Evolutionary conservation across 441 rosid species (phyloP), one percentile per base, ranked within the genome.

Genomic region (Gossypium davidsonii): DNA sequence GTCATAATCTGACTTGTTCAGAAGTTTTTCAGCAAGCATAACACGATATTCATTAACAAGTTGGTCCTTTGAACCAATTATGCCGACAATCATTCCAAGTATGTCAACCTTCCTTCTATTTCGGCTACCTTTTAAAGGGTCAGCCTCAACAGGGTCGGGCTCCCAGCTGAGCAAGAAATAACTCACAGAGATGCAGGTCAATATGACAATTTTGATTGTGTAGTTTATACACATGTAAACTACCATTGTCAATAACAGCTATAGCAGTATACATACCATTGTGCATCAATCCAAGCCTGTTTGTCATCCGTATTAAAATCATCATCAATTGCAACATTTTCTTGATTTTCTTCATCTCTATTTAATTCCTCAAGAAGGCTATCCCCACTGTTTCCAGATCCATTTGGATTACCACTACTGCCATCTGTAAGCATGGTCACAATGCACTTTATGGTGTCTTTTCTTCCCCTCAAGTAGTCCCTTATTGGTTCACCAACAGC

Each of bases 391-490:
- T 84, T 89, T 67, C 93, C 93, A 31, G 96, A 86, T 76, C 93
- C 97, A 84, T 82, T 91, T 56, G 89, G 82, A 79, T 88, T 90
- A 53, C 96, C 91, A 73, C 91, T 91, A 55, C 85, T 88, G 58
- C 99, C 99, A 83, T 89, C 98, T 3, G 97, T 93, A 64, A 95
- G 98, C 99, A 95, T 91, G 78, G 99, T 93, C 60, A 95, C 98
- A 71, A 95, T 87, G 84, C 97, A 95, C 83, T 95, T 95, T 77
- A 89, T 88, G 57, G 99, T 90, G 76, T 95, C 99, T 84, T 95
- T 95, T 78, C 99, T 77, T 28, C 97, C 95, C 73, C 95, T 84
- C 76, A 91, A 79, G 78, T 95, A 95, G 68, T 93, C 98, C 83
- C 93, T 91, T 79, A 95, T 88, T 75, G 99, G 99, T 72, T 95